phyloP scores from a whole-genome alignment of 23 red algal species.

The Gracilariopsis chorda region DNA sequence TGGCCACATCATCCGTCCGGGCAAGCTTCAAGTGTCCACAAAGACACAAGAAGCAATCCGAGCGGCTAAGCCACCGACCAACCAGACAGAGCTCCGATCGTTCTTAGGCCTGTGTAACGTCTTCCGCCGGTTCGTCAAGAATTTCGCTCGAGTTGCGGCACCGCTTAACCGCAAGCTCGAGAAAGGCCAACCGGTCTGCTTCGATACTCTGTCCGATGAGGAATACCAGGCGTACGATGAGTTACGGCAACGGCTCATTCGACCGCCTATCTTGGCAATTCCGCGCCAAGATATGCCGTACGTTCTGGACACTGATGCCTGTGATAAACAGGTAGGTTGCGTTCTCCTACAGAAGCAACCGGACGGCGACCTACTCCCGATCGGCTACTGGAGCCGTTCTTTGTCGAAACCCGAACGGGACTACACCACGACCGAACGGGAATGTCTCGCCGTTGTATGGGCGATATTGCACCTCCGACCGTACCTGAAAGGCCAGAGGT shows the following conservation, averaged over 20 bases:
- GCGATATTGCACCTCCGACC: constrained; percentile 18
- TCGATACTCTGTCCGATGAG: neutral
- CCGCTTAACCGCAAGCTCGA: neutral
- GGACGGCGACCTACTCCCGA: neutral
- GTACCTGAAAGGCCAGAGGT: constrained; percentile 28
- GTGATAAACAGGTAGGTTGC: constrained; percentile 21
- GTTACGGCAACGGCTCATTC: neutral
- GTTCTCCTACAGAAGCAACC: constrained; percentile 6
- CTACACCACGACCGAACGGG: constrained; percentile 28
- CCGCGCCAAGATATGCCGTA: neutral
- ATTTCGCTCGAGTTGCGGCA: constrained; percentile 3
- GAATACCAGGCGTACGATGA: neutral
- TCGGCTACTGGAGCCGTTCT: constrained; percentile 32
- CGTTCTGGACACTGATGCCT: constrained; percentile 39
- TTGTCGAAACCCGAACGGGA: neutral
- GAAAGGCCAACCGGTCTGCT: neutral
- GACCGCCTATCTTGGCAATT: neutral
- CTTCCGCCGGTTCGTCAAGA: neutral
- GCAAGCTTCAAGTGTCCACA: neutral
- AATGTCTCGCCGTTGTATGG: constrained; percentile 25
- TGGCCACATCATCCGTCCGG: constrained; percentile 13
- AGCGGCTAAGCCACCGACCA: neutral
- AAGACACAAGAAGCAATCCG: neutral
- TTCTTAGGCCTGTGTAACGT: constrained; percentile 27
- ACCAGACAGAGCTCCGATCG: neutral